Base-by-base conservation (phyloP, 2,329 filamentous ascomycete species). In the Alternaria atra region DNA sequence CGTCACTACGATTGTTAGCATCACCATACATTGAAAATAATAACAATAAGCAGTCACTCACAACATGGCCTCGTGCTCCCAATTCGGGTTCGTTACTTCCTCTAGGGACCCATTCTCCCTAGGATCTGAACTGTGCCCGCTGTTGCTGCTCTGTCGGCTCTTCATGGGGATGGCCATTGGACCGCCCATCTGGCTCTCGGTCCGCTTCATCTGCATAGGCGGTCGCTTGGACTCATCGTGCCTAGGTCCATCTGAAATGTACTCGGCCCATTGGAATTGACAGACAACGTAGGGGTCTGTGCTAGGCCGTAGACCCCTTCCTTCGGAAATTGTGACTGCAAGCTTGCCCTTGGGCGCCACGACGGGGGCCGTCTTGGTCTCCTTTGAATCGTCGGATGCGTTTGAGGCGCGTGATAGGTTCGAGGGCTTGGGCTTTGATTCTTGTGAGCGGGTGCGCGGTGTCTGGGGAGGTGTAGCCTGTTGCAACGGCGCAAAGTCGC, bases 121-220 rank as follows among this genome's bases (percentile, higher is more conserved):
- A 0, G 77, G 72, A 57, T 84, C 83, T 63, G 82, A 84, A 71
- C 69, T 97, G 87, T 85, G 66, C 90, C 94, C 97, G 57, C 94
- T 97, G 80, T 94, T 94, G 82, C 94, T 98, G 81, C 94, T 98
- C 77, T 98, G 95, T 56, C 95, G 90, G 78, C 94, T 98, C 73
- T 91, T 90, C 93, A 98, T 97, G 2, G 95, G 95, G 67, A 99
- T 98, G 32, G 93, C 92, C 89, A 97, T 94, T 15, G 93, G 87
- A 53, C 90, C 87, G 29, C 93, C 92, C 30, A 90, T 90, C 70
- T 97, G 93, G 75, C 92, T 95, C 59, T 90, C 91, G 64, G 91
- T 89, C 58, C 90, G 86, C 71, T 85, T 87, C 73, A 85, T 85
- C 25, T 83, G 79, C 55, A 85, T 81, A 20, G 80, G 79, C 52